These are phyloP conservation scores for Dryadomyces quercus-mongolicae DNA, from an alignment of 2,329 filamentous ascomycete species.

Conservation along the genomic window DNA sequence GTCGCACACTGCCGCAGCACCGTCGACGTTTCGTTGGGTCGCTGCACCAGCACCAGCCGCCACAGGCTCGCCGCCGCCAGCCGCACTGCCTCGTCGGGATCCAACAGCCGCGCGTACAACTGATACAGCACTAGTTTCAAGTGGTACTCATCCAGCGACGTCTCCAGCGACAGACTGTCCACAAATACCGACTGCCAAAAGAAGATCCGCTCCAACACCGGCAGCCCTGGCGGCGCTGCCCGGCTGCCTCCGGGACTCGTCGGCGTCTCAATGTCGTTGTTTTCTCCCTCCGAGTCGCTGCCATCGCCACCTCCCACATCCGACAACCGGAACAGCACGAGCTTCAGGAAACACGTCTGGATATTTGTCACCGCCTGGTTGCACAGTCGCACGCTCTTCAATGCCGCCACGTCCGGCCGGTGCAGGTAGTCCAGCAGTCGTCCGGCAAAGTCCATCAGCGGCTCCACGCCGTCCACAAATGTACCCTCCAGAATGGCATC, in stretches of 20 bases:
- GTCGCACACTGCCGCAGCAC: conserved; percentile 63
- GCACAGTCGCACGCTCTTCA: conserved; percentile 88
- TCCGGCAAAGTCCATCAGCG: conserved; percentile 75
- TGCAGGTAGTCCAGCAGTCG: conserved; percentile 81
- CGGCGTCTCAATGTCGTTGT: background rate
- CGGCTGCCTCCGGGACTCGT: too few relatives aligned
- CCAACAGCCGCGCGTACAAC: conserved; percentile 79
- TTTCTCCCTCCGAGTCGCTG: background rate
- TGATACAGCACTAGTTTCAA: conserved; percentile 84
- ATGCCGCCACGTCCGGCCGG: conserved; percentile 62
- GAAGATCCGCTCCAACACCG: conserved; percentile 71
- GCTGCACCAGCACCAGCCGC: conserved; percentile 88
- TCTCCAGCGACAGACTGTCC: conserved; percentile 50
- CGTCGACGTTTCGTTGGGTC: conserved; percentile 66
- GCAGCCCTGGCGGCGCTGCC: conserved; percentile 22
- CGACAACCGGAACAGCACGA: conserved; percentile 70
- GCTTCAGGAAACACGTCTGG: conserved; percentile 62
- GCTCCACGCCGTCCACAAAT: conserved; percentile 81
- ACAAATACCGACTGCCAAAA: conserved; percentile 95
- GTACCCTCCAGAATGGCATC: conserved; percentile 93
- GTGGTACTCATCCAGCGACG: conserved; percentile 52
- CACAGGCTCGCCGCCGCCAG: conserved; percentile 71
- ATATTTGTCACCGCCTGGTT: conserved; percentile 70
- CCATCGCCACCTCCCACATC: conserved; percentile 40
- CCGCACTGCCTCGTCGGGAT: conserved; percentile 53